A percentile compares a stretch with the other conserved stretches of the same genome.
Conservation (phyloP, 495 filamentous ascomycete genomes). For the Astrocystis sublimbata region DNA sequence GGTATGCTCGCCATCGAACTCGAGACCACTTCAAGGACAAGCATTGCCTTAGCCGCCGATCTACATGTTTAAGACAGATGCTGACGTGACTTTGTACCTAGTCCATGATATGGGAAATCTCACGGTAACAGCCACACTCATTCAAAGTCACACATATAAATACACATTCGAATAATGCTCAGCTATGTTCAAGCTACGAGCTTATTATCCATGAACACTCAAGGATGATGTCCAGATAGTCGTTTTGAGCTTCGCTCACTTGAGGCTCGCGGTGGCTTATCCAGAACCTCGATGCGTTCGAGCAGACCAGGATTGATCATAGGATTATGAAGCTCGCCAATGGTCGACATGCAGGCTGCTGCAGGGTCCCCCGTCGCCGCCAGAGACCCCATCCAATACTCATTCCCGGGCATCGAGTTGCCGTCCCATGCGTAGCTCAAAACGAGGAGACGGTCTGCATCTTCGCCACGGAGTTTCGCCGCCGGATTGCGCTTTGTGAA, state of each 20-base stretch:
- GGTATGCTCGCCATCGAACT: no score
- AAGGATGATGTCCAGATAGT: background rate
- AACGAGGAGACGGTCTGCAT: conserved; percentile 32
- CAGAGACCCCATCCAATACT: conserved; percentile 38
- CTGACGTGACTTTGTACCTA: no score
- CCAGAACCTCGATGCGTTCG: conserved; percentile 17
- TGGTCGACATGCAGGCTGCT: conserved; percentile 41
- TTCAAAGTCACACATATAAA: no score
- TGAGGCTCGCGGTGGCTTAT: background rate
- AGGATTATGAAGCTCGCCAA: conserved; percentile 41
- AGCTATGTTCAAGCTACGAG: no score
- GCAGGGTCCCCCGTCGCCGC: conserved; percentile 37
- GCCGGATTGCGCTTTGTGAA: conserved; percentile 38
- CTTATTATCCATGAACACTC: no score
- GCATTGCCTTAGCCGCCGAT: no score
- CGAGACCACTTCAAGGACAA: no score
- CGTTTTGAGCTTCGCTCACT: background rate
- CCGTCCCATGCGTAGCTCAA: conserved; percentile 44
- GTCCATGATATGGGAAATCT: no score
- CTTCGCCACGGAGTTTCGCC: conserved; percentile 23
- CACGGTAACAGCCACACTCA: no score
- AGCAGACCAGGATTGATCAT: conserved; percentile 27
- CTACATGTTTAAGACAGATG: no score
- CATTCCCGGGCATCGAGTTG: conserved; percentile 42
- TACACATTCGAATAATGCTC: no score